Evolutionary conservation across 768 basidiomycete species (phyloP), one percentile per base, ranked within the genome.

Genomic region (Suillus subluteus): DNA sequence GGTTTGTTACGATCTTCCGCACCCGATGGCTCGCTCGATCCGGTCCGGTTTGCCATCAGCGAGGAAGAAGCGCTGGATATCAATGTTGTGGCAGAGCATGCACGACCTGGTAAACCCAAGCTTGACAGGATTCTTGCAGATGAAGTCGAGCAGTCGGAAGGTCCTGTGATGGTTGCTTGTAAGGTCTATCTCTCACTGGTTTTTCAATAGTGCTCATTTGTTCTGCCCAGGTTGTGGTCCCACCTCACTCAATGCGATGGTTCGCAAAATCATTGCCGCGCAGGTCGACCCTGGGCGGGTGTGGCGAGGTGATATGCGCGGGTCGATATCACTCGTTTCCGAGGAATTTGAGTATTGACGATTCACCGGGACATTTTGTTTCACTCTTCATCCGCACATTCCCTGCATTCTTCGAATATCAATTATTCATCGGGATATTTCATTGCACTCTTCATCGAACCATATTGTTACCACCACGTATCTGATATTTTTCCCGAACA

Each of bases 131-230:
- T 92, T 41, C 71, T 92, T 30, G 82, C 83, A 37, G 89, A 91
- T 65, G 92, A 93, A 76, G 84, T 91, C 4, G 79, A 84, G 56
- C 71, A 71, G 18, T 82, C 89, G 38, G 71, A 76, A 67, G 90
- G 90, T 21, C 79, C 84, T 15, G 73, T 91, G 65, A 79, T 88
- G 55, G 91, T 94, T 58, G 89, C 88, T 15, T 91, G 91, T 91
- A 71, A 81, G 91, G 85, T 15, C 38, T 40, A 46, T 43, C 7
- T 43, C 3, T 40, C 12, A 21, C 56, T 76, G 30, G 70, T 13
- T 30, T 16, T 58, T 35, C 4, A 16, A 54, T 54, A 41, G 46
- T 40, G 30, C 52, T 55, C 23, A 18, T 41, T 5, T 65, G 12
- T 43, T 44, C 11, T 46, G 61, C n/a, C 26, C 68, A 91, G 90